Conservation (phyloP, 495 filamentous ascomycete genomes). For the Letharia lupina region DNA sequence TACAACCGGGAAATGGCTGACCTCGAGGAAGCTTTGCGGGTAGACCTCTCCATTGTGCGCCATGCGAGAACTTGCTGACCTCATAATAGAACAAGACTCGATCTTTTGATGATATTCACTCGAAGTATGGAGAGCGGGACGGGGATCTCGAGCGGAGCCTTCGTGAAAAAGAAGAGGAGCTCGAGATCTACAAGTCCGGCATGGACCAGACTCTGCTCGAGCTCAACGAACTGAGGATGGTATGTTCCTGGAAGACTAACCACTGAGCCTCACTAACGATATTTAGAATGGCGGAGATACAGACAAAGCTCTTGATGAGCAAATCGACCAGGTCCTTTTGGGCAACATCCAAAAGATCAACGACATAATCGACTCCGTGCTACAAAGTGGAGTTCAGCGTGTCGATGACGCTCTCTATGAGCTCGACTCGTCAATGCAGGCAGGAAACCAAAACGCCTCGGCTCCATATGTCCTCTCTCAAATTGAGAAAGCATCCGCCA, state of each 20-base stretch:
- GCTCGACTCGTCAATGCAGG: slow-evolving; percentile 93
- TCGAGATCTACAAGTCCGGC: slow-evolving; percentile 91
- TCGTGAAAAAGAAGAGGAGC: slow-evolving; percentile 90
- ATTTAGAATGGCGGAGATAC: slow-evolving; percentile 56
- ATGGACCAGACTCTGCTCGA: slow-evolving; percentile 93
- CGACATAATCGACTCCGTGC: slow-evolving; percentile 94
- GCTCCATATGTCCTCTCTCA: slow-evolving; percentile 94
- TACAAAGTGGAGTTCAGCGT: slow-evolving; percentile 86
- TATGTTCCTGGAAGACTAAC: slow-evolving; percentile 24
- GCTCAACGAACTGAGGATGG: slow-evolving; percentile 70
- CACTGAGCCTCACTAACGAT: slow-evolving; percentile 4
- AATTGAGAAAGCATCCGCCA: slow-evolving; percentile 92
- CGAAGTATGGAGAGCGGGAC: slow-evolving; percentile 67
- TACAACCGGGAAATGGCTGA: slow-evolving; percentile 97
- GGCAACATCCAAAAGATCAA: slow-evolving; percentile 86
- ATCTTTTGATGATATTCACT: slow-evolving; percentile 73
- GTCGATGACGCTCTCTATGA: slow-evolving; percentile 97
- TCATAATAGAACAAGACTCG: slow-evolving; percentile 62
- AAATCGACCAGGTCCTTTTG: slow-evolving; percentile 80
- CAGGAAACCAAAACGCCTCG: slow-evolving; percentile 95
- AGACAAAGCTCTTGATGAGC: slow-evolving; percentile 76
- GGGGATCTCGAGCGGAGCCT: slow-evolving; percentile 78
- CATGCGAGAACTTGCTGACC: slow-evolving; percentile 23
- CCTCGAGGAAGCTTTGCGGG: slow-evolving; percentile 80
- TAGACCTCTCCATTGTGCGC: slow-evolving; percentile 25